Conservation (phyloP, 495 filamentous ascomycete species). For the Oleoguttula mirabilis region DNA sequence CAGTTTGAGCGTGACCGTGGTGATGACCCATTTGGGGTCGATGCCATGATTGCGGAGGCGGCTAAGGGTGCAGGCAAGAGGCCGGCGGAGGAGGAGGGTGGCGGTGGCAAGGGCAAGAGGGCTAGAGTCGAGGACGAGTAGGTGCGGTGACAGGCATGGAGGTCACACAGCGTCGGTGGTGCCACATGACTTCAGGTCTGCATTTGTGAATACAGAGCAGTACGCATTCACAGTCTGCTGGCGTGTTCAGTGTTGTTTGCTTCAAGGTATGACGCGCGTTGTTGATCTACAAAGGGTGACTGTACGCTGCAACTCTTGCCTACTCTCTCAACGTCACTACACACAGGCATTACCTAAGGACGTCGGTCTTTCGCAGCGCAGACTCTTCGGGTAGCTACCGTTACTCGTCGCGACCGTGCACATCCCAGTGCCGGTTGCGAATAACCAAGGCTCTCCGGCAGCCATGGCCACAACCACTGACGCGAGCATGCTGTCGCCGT, state of each 20-base stretch:
- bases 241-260: no score
- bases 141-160: neutral
- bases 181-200: neutral
- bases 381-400: no score
- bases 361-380: no score
- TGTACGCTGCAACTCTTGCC: neutral
- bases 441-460: no score
- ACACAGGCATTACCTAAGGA: no score
- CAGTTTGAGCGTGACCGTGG: conserved; percentile 86
- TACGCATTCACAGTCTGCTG: no score
- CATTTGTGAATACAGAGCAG: neutral
- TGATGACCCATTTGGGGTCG: conserved; percentile 81
- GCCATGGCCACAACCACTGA: no score
- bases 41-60: conserved; percentile 80
- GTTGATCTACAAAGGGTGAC: neutral
- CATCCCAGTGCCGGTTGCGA: no score
- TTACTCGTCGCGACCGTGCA: no score
- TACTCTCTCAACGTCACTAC: no score
- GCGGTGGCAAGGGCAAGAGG: conserved; percentile 60
- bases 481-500: no score
- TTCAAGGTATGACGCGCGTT: no score
- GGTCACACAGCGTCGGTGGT: neutral
- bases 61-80: conserved; percentile 47
- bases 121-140: conserved; percentile 70
- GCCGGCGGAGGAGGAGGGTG: conserved; percentile 76